Conservation (phyloP, 2,329 filamentous ascomycete species). For the Fusarium domesticum region DNA sequence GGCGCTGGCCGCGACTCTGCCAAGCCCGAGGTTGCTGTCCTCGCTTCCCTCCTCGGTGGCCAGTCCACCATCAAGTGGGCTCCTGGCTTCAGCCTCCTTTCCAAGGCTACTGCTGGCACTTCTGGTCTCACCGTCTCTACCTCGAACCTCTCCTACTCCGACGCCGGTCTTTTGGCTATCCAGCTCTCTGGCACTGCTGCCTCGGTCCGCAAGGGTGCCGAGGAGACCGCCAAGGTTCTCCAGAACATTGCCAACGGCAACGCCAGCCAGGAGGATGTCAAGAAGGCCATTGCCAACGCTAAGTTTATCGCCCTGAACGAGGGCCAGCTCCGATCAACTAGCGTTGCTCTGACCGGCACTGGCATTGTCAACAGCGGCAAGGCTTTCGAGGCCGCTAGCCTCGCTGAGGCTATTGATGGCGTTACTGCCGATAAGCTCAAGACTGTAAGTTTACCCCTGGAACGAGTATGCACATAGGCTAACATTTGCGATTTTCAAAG, state of each 20-base stretch:
- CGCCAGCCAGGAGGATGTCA: conserved; percentile 78
- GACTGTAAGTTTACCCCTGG: conserved; percentile 58
- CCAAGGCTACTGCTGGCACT: conserved; percentile 69
- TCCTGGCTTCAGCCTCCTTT: conserved; percentile 83
- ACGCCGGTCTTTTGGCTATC: conserved; percentile 85
- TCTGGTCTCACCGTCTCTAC: conserved; percentile 68
- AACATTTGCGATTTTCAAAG: conserved; percentile 47
- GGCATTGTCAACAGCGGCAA: conserved; percentile 78
- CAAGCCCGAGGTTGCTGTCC: conserved; percentile 87
- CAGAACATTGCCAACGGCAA: conserved; percentile 76
- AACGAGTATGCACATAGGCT: conserved; percentile 27
- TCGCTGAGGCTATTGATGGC: conserved; percentile 73
- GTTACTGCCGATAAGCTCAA: conserved; percentile 84
- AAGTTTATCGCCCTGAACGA: conserved; percentile 89
- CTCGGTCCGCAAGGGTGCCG: conserved; percentile 70
- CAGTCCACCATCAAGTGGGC: conserved; percentile 94
- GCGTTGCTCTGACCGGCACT: conserved; percentile 79
- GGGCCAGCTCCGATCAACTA: conserved; percentile 72
- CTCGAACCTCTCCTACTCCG: conserved; percentile 82
- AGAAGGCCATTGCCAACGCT: conserved; percentile 87
- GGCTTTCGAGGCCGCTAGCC: conserved; percentile 77
- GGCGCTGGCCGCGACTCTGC: conserved; percentile 77
- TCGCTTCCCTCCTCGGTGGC: conserved; percentile 85
- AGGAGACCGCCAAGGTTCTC: conserved; percentile 74
- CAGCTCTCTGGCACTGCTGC: conserved; percentile 72